Base-by-base conservation (phyloP, 176 grass and related monocot species). In the Musa beccarii region DNA sequence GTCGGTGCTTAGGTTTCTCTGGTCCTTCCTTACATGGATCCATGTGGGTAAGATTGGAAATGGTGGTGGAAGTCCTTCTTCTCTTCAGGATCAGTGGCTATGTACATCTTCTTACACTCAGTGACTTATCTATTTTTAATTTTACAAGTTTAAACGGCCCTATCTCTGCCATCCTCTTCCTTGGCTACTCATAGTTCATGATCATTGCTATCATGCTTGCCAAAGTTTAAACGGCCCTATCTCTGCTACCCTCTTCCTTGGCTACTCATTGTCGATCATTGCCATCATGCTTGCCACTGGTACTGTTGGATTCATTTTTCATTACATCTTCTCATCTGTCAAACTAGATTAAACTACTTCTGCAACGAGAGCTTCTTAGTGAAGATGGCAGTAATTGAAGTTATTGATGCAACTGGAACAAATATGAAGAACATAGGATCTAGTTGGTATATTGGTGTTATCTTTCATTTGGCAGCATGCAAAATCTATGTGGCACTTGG, bases 31-130 rank as follows among this genome's bases (percentile, higher is more conserved):
- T 89, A 92, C 73, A 69, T 89, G 84, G 81, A 81, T 0, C 82
- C 89, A 1, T 87, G 79, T 63, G 79, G 78, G 4, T 82, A 87
- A 82, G 90, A 92, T 51, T 92, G 86, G 90, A 53, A 80, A 28
- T 92, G 90, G 86, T 92, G 82, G 84, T 92, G 90, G 90, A 87
- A 83, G 43, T 61, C 90, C 63, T 92, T 92, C 86, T 92, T 89
- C 70, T 77, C 90, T 2, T 87, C 90, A 1, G 84, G 86, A n/a
- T 92, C 90, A 10, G 86, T 89, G 0, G 82, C 90, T 8, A 68
- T 81, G 13, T 89, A 89, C 74, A 73, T 82, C 69, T 78, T 92
- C 1, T 71, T 78, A 22, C 89, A 92, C 59, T 84, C 86, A 8
- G 50, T 81, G 17, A 87, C 87, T 70, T 92, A 92, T 75, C 79